A percentile compares a stretch with the other conserved stretches of the same genome.
Evolutionary conservation across 1,284 basidiomycete species (phyloP).

Genomic region (Ustilago trichophora): DNA sequence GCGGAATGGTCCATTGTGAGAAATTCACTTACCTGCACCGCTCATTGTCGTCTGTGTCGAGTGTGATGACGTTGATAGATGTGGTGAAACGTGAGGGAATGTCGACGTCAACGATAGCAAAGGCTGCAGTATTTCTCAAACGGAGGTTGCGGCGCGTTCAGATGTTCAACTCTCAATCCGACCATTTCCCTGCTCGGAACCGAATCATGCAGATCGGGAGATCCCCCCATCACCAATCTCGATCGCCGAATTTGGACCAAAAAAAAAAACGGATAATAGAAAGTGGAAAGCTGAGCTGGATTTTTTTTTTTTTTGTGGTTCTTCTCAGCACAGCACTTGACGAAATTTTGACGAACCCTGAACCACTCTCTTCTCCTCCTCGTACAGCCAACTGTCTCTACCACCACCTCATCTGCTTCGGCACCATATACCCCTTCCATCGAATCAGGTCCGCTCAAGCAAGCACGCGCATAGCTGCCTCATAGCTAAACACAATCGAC

Average conservation of each 20-base stretch:
- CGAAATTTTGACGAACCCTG: slow-evolving; percentile 30
- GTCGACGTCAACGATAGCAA: not conserved
- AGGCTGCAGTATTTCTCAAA: not conserved
- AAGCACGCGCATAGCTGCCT: too few species aligned
- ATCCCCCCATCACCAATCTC: slow-evolving; percentile 15
- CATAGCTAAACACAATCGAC: too few species aligned
- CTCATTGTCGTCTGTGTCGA: slow-evolving; percentile 27
- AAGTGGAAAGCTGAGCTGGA: not conserved
- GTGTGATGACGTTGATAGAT: slow-evolving; percentile 19
- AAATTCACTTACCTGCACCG: slow-evolving; percentile 36
- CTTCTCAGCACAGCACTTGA: not conserved
- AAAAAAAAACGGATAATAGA: not conserved
- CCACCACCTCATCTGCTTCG: slow-evolving; percentile 2
- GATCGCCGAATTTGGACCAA: not conserved
- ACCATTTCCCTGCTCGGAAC: slow-evolving; percentile 27
- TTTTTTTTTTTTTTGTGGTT: slow-evolving; percentile 1
- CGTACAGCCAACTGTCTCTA: not conserved
- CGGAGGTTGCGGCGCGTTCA: slow-evolving; percentile 4
- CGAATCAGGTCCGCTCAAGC: not conserved
- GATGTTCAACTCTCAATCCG: slow-evolving; percentile 10
- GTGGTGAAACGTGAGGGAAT: slow-evolving; percentile 3
- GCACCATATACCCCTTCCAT: slow-evolving; percentile 11
- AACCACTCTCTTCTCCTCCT: not conserved
- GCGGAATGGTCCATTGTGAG: too few species aligned
- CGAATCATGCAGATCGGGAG: slow-evolving; percentile 29